Evolutionary conservation across 1,284 basidiomycete species (phyloP), one percentile per base, ranked within the genome.

Genomic region (Wallemia hederae): DNA sequence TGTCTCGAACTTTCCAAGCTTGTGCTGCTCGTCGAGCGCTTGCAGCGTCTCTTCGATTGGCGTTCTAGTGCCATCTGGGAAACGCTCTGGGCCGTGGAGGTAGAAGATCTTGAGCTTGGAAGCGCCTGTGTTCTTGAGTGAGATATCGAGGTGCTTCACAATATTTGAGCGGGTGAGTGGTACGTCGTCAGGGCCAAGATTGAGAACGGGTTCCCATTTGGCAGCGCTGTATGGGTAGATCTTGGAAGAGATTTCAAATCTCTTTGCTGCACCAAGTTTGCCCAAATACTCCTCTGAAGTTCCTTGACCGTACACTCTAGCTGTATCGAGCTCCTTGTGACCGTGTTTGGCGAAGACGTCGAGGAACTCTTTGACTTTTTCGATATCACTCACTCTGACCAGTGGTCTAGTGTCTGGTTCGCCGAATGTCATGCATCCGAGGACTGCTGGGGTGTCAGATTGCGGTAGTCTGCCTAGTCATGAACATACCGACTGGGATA

Each of bases 291-390:
- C 66, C 65, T 79, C 77, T 0, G 78, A 75, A 0, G 76, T 78
- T 2, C 76, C 76, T 25, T 73, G 72, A 1, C 67, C 74, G 61
- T 79, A 79, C 61, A 73, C 65, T 19, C 74, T 62, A 55, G 33
- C 58, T 28, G 77, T 77, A 59, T 79, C 77, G 28, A 79, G 60
- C 63, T 77, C 75, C 25, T 65, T 70, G 63, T 75, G 69, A 1
- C 75, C 74, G 59, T 73, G 65, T 11, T 65, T 65, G 61, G 75
- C 70, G 68, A 75, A 77, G 2, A 71, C 65, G 59, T 78, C 72
- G 59, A 79, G 63, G 60, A 78, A 73, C 60, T 72, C 70, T 64
- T 76, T 74, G 62, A 71, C 73, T 56, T 73, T 69, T 1, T 66
- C 64, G 34, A 69, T 60, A 27, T 73, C 71, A 2, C 69, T 66